phyloP scores from a whole-genome alignment of 139 green algal genomes.

The Yamagishiella unicocca region DNA sequence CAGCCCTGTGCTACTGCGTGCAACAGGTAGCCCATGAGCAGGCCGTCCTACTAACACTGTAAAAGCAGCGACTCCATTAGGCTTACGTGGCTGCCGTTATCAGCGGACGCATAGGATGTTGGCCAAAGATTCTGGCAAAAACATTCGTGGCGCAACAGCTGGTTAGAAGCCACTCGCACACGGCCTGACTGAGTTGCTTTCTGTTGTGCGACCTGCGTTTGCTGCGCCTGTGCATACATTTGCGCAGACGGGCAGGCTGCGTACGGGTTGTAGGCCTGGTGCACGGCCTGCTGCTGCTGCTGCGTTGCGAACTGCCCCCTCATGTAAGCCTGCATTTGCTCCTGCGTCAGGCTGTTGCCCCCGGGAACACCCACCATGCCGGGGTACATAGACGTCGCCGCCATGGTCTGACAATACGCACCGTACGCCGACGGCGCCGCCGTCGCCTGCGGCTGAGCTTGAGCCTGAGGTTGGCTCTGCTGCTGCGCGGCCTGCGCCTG shows the following conservation, averaged over 20 bases:
- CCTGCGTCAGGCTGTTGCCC: constrained; percentile 22
- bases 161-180: no score
- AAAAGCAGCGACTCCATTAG: no score
- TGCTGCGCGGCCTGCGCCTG: constrained; percentile 7
- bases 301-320: constrained; percentile 12
- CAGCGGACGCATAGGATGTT: no score
- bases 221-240: constrained; percentile 39
- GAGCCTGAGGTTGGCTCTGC: neutral
- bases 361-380: constrained; percentile 16
- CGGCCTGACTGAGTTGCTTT: neutral
- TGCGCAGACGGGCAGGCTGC: constrained; percentile 14
- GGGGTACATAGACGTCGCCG: constrained; percentile 4
- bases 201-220: constrained; percentile 21
- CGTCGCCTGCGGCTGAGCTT: neutral
- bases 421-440: constrained; percentile 11
- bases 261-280: constrained; percentile 32
- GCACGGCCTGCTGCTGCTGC: constrained; percentile 24
- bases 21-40: no score
- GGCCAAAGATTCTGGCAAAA: no score
- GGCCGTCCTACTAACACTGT: no score
- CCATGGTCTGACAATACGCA: constrained; percentile 11
- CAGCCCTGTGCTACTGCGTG: no score
- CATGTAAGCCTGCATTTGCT: constrained; percentile 50
- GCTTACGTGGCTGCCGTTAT: no score
- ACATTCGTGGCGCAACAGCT: no score